These are phyloP conservation scores for Henckelia pumila DNA, from an alignment of 257 asterid species.

Conservation along the genomic window DNA sequence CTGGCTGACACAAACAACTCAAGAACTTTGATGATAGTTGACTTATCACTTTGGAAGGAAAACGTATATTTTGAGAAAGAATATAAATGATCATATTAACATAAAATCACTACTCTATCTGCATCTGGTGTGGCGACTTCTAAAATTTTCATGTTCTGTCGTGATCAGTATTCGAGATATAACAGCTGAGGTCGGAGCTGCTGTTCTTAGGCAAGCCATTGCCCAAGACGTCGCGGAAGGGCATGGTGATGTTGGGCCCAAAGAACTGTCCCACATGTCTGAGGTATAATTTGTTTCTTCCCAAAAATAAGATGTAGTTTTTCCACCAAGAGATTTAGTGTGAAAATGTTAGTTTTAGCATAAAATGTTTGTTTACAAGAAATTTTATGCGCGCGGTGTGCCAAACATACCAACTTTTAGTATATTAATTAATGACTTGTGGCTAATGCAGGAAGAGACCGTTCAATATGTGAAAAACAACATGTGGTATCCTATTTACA, in stretches of 20 bases:
- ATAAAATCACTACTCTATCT: neutral
- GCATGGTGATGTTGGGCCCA: neutral
- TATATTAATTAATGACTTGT: constrained; percentile 16
- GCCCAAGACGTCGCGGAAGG: neutral
- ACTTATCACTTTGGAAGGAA: neutral
- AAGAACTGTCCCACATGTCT: neutral
- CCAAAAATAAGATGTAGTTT: neutral
- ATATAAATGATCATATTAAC: neutral
- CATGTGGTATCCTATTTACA: constrained; percentile 95
- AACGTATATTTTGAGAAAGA: neutral
- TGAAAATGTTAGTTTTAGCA: neutral
- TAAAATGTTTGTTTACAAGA: neutral
- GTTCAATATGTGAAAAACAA: constrained; percentile 53
- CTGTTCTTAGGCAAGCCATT: constrained; percentile 45
- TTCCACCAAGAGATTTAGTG: neutral
- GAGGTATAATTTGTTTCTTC: neutral
- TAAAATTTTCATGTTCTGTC: constrained; percentile 23
- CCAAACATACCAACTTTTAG: neutral
- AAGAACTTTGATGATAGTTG: neutral
- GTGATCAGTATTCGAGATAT: constrained; percentile 79
- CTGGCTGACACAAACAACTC: neutral
- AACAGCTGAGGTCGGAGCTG: constrained; percentile 96
- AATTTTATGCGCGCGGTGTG: neutral
- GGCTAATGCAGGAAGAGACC: constrained; percentile 78
- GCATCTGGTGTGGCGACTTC: neutral